Evolutionary conservation across 2,329 filamentous ascomycete species (phyloP), one percentile per base, ranked within the genome.

Genomic region (Metarhizium anisopliae): DNA sequence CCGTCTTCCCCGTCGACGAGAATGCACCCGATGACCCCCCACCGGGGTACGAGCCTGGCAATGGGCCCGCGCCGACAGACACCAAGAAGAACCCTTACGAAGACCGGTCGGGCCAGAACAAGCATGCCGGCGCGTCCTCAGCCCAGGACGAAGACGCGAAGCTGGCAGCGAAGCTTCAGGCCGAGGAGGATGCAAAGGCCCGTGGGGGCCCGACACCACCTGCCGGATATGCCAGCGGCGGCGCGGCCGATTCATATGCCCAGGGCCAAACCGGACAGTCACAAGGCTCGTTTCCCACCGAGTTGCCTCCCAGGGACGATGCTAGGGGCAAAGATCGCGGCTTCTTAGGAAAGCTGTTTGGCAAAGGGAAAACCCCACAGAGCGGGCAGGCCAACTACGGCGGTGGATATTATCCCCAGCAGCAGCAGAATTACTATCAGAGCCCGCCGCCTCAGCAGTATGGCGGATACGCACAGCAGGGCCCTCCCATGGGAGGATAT

Each of bases 101-200:
- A 10, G 73, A 76, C 59, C 67, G 36, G 6, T 36, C 51, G 11
- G 47, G 47, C 4, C 51, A 58, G 13, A 54, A 56, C 35, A 30
- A 35, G 14, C 67, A 77, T 35, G 60, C 67, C 55, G 64, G 64
- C 50, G 65, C 66, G 55, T 67, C 66, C 32, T 64, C 66, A 13
- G 55, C 62, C n/a, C 63, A 70, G 52, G 81, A 81, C 56, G 84
- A 87, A 50, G 90, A 95, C 67, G 90, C 87, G 57, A 79, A 79
- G 30, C 75, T 92, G 10, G 91, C 92, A 7, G 80, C 88, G 45
- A 82, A 84, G 66, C 75, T 96, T 47, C 92, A 96, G 69, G 87
- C 87, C 49, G 89, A 96, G 70, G 91, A 96, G 70, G 80, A 95
- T 60, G 82, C 83, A 6, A 81, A 83, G 49, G 78, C 77, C 16